Percentiles rank a stretch among this genome's conserved stretches.
Evolutionary conservation across 148 eudicot species (phyloP).

Genomic region (Spergularia bocconei): DNA sequence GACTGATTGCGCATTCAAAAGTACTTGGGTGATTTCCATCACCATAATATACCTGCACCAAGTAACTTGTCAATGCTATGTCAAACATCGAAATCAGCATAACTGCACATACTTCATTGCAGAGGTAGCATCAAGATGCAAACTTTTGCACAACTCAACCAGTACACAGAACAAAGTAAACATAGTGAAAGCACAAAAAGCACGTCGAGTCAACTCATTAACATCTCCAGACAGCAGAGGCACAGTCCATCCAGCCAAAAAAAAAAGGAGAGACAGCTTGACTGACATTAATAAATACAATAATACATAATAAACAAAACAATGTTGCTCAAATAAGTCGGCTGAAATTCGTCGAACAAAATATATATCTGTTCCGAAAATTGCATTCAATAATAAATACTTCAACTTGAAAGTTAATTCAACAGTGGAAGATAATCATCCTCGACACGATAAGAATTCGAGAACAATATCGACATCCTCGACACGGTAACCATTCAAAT

Average conservation of each 20-base stretch:
- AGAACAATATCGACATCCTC: no score
- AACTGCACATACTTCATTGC: background rate
- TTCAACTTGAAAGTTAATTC: no score
- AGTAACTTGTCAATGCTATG: constrained; percentile 1
- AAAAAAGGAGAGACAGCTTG: background rate
- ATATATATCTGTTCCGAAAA: no score
- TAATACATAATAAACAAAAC: no score
- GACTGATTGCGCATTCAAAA: constrained; percentile 82
- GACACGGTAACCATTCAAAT: no score
- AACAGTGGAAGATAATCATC: no score
- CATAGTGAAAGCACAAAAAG: background rate
- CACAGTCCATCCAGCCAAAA: background rate
- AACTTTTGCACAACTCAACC: background rate
- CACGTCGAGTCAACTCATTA: background rate
- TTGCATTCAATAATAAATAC: no score
- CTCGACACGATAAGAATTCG: no score
- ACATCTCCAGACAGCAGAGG: background rate
- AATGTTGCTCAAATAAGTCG: no score
- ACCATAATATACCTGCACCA: constrained; percentile 46
- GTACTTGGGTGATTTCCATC: constrained; percentile 86
- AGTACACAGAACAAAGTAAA: background rate
- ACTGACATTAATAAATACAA: no score
- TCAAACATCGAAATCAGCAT: background rate
- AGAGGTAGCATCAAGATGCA: background rate
- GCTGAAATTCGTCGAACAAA: no score